phyloP scores from a whole-genome alignment of 371 early-diverging fungal genomes.

The Rhizopus delemar region DNA sequence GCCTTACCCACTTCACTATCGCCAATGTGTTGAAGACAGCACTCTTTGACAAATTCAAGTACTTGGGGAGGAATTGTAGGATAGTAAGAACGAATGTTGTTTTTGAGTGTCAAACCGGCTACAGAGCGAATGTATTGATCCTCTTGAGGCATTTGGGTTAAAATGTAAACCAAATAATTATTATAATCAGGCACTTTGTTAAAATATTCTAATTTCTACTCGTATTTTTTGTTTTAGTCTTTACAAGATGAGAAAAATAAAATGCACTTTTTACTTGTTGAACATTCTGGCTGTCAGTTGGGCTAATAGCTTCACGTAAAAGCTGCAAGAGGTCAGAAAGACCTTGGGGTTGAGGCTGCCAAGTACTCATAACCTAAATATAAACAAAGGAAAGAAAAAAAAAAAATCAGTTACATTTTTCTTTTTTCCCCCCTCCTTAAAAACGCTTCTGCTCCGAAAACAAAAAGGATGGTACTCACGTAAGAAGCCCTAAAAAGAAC shows the following conservation, averaged over 20 bases:
- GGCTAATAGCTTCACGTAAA: slow-evolving; percentile 50
- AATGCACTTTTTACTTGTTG: slow-evolving; percentile 34
- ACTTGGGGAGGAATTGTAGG: slow-evolving; percentile 63
- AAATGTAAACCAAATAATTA: slow-evolving; percentile 84
- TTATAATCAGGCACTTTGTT: slow-evolving; percentile 86
- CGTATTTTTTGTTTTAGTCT: background rate
- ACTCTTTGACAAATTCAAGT: slow-evolving; percentile 74
- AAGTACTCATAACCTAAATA: slow-evolving; percentile 35
- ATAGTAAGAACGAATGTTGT: slow-evolving; percentile 72
- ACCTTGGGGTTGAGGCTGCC: slow-evolving; percentile 55
- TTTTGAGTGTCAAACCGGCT: slow-evolving; percentile 90
- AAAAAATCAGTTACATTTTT: slow-evolving; percentile 1
- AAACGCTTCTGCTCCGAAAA: background rate
- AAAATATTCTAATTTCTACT: slow-evolving; percentile 82
- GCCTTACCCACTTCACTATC: slow-evolving; percentile 79
- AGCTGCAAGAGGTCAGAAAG: slow-evolving; percentile 51
- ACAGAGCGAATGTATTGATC: slow-evolving; percentile 70
- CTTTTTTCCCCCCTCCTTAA: background rate
- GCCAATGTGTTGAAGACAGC: slow-evolving; percentile 71
- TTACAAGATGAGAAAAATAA: no score
- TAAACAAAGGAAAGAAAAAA: background rate
- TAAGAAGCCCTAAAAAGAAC: no score
- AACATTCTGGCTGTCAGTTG: slow-evolving; percentile 44
- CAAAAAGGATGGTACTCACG: background rate
- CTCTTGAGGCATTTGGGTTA: slow-evolving; percentile 73